Evolutionary conservation across 805 yeast genomes (phyloP).

Genomic region (Zygoascus bituminiphila): DNA sequence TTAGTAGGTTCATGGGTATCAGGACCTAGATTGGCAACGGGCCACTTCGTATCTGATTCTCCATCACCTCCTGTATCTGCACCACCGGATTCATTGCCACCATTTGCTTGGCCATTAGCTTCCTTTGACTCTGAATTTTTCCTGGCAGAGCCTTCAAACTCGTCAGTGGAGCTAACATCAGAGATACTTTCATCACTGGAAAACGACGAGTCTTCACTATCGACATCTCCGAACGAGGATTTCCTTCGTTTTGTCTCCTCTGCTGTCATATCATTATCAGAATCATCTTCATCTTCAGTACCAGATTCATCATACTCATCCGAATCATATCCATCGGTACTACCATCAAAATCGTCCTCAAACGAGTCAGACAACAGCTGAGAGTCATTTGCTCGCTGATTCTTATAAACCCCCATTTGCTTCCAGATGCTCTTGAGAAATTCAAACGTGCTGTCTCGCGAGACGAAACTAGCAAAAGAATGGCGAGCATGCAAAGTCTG

Average conservation of each 20-base stretch:
- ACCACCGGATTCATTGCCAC: constrained; percentile 4
- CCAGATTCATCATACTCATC: constrained; percentile 14
- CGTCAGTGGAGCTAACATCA: constrained; percentile 27
- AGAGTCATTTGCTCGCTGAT: constrained; percentile 3
- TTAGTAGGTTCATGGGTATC: constrained; percentile 51
- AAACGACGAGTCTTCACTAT: constrained; percentile 12
- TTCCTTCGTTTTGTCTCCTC: not conserved
- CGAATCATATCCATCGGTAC: constrained; percentile 13
- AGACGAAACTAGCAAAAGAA: constrained; percentile 78
- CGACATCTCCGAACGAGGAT: constrained; percentile 14
- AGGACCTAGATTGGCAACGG: constrained; percentile 52
- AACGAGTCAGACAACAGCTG: constrained; percentile 33
- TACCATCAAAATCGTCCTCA: constrained; percentile 24
- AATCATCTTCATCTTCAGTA: not conserved
- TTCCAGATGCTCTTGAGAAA: constrained; percentile 68
- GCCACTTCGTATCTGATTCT: constrained; percentile 15
- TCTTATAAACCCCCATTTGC: constrained; percentile 21
- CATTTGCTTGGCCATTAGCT: not conserved
- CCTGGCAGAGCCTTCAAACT: constrained; percentile 24
- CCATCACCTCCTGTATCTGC: constrained; percentile 7
- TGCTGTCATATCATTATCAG: not conserved
- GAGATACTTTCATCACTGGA: constrained; percentile 1
- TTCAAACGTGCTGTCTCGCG: constrained; percentile 70
- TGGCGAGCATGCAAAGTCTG: constrained; percentile 58
- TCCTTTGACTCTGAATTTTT: constrained; percentile 1